Percentiles rank a stretch among this genome's conserved stretches.
Conservation (phyloP, 192 early-diverging fungal genomes). For the Linnemannia hyalina region DNA sequence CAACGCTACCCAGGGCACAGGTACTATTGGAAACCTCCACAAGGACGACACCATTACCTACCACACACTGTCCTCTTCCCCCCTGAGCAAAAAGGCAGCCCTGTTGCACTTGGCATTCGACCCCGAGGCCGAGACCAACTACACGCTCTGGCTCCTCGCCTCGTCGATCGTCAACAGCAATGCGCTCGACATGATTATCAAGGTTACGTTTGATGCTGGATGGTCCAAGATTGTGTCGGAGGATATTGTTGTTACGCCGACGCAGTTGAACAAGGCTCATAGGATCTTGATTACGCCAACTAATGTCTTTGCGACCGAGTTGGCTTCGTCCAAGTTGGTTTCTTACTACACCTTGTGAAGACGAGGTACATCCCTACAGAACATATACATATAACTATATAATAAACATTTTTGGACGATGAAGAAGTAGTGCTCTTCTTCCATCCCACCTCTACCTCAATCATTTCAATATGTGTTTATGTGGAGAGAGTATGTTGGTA, state of each 20-base stretch:
- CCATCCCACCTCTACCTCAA: no score
- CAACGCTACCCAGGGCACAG: constrained; percentile 16
- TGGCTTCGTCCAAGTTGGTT: constrained; percentile 23
- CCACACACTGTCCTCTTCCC: constrained; percentile 7
- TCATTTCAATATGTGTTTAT: no score
- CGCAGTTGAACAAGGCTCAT: constrained; percentile 29
- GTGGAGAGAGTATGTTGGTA: no score
- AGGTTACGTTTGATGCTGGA: constrained; percentile 13
- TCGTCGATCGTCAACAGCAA: constrained; percentile 37
- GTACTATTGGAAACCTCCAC: constrained; percentile 30
- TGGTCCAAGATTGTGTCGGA: constrained; percentile 23
- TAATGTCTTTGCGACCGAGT: constrained; percentile 29
- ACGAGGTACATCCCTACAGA: no score
- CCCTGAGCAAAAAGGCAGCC: constrained; percentile 6
- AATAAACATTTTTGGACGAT: no score
- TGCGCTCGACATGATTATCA: constrained; percentile 41
- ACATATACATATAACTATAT: no score
- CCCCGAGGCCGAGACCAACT: not conserved
- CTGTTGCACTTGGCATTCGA: constrained; percentile 41
- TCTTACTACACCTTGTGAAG: constrained; percentile 7
- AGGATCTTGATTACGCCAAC: constrained; percentile 9
- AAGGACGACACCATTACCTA: constrained; percentile 1
- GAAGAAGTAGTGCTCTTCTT: no score
- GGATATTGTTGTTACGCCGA: constrained; percentile 23
- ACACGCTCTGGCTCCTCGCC: constrained; percentile 34